phyloP scores from a whole-genome alignment of 2,329 filamentous ascomycete species.

The Diaporthe sp. region DNA sequence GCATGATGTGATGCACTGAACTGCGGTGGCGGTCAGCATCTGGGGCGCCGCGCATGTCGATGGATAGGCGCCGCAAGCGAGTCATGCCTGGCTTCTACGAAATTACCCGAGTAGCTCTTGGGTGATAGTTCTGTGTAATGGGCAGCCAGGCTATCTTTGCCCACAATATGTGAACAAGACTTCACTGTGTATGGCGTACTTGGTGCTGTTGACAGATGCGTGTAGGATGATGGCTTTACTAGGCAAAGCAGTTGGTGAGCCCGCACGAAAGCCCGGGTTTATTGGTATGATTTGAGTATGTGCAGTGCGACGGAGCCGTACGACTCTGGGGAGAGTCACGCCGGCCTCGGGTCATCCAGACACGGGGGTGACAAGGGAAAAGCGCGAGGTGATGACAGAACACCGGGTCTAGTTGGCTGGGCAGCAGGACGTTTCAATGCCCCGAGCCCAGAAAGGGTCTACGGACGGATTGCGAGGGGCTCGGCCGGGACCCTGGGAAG shows the following conservation, averaged over 20 bases:
- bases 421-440: not conserved
- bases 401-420: slow-evolving; percentile 10
- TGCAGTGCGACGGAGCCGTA: not conserved
- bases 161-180: not conserved
- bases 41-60: not conserved
- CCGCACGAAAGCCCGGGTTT: not conserved
- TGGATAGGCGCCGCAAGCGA: slow-evolving; percentile 13
- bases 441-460: slow-evolving; percentile 14
- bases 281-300: not conserved
- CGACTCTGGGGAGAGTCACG: slow-evolving; percentile 8
- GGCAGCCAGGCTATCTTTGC: slow-evolving; percentile 4
- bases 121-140: slow-evolving; percentile 15
- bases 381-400: slow-evolving; percentile 19
- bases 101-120: slow-evolving; percentile 9
- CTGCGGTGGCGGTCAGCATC: slow-evolving; percentile 24
- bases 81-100: slow-evolving; percentile 11
- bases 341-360: slow-evolving; percentile 29
- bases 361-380: slow-evolving; percentile 22
- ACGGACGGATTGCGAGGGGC: slow-evolving; percentile 10
- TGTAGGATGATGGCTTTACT: not conserved
- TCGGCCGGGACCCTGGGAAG: slow-evolving; percentile 7
- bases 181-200: not conserved
- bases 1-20: not conserved
- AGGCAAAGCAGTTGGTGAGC: not conserved
- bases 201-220: no score